Conservation (phyloP, 805 yeast species). For the Candida morakotiae region DNA sequence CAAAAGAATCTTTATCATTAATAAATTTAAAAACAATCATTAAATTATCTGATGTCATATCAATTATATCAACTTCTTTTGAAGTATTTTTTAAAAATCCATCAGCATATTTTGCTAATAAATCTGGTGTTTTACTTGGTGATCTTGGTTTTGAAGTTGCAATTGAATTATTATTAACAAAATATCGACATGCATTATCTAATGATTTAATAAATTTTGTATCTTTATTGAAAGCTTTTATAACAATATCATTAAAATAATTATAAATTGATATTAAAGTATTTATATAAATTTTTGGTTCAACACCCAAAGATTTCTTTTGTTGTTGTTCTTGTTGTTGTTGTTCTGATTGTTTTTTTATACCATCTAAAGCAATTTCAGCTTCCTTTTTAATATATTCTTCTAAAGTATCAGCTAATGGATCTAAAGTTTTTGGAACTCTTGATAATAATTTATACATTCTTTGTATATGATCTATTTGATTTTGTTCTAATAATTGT, state of each 20-base stretch:
- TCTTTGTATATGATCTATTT: conserved; percentile 68
- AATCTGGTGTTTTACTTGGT: conserved; percentile 82
- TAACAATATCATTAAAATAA: conserved; percentile 63
- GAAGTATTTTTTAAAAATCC: conserved; percentile 71
- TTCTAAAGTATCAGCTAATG: conserved; percentile 71
- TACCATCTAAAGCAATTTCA: conserved; percentile 50
- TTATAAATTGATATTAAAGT: conserved; percentile 67
- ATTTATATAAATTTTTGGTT: conserved; percentile 78
- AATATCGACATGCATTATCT: conserved; percentile 82
- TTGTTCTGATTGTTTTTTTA: conserved; percentile 30
- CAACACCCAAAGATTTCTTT: conserved; percentile 30
- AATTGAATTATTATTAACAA: conserved; percentile 76
- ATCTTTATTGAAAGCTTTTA: conserved; percentile 64
- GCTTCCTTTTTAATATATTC: conserved; percentile 58
- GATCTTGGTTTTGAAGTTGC: conserved; percentile 63
- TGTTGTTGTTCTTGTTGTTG: conserved; percentile 10
- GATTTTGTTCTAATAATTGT: conserved; percentile 67
- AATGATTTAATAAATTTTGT: conserved; percentile 80
- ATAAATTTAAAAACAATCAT: conserved; percentile 84
- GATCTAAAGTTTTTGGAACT: conserved; percentile 74
- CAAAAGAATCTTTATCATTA: conserved; percentile 93
- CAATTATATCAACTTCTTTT: conserved; percentile 64
- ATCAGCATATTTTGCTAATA: conserved; percentile 87
- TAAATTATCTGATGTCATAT: conserved; percentile 78
- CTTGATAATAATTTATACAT: conserved; percentile 74